Evolutionary conservation across 352 stramenopile genomes (phyloP), one percentile per base, ranked within the genome.

Genomic region (Phytophthora rubi): DNA sequence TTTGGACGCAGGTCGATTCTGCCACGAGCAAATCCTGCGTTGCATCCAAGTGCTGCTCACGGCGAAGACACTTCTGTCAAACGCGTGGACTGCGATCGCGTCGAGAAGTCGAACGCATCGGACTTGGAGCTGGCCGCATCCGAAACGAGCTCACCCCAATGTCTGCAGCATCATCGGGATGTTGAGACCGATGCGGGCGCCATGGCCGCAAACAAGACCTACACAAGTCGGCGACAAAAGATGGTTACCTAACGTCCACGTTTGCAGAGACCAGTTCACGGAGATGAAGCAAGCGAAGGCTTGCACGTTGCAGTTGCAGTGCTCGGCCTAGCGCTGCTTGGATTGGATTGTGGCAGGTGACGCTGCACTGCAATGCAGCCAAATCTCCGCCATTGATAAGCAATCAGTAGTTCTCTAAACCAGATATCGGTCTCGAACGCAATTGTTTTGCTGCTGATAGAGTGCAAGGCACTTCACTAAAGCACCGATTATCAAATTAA

Each of bases 221-320:
- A 28, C 55, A 60, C 59, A 37, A 68, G 49, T 12, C 44, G 42
- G 62, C 68, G 54, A 75, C 56, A 30, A 23, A 32, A 52, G 18
- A 45, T 48, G 39, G 47, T 69, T 76, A 76, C 68, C 45, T 68
- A 64, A 75, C 68, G 54, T n/a, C 10, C 6, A 4, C 6, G 6
- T 18, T 56, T 42, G 33, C 52, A 68, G 48, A 73, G 59, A 70
- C 37, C 33, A 33, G 32, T 64, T 64, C 30, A 59, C 30, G 26
- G 48, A 48, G 30, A 51, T n/a, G 68, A 71, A 70, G 66, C 47
- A 73, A 69, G 44, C 66, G 42, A 55, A 8, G 26, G 65, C 12
- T 72, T 72, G 52, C 65, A 53, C 33, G 52, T 58, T 59, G 51
- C 61, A 62, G 39, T 62, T 62, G 52, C 26, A 44, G n/a, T 8